Percentiles rank a stretch among this genome's conserved stretches.
phyloP scores from a whole-genome alignment of 2,329 filamentous ascomycete genomes.

The Fusarium sulawesiense region DNA sequence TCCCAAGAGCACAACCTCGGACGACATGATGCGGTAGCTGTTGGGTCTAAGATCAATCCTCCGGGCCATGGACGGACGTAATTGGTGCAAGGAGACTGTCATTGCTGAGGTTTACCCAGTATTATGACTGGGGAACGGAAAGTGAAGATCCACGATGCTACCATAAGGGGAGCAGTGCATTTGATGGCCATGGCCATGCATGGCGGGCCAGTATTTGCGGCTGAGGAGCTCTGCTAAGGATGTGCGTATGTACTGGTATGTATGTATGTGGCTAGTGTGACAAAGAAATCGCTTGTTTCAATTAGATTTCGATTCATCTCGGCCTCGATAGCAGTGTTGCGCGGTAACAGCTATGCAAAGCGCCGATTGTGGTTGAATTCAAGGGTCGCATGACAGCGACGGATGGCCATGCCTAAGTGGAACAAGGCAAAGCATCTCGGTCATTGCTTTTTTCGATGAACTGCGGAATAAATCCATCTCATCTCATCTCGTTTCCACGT shows the following conservation, averaged over 20 bases:
- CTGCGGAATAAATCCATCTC: slow-evolving; percentile 5
- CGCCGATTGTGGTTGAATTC: slow-evolving; percentile 1
- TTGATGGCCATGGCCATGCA: slow-evolving; percentile 25
- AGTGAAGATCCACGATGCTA: slow-evolving; percentile 25
- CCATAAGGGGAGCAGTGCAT: slow-evolving; percentile 31
- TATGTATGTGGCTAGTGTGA: slow-evolving; percentile 39
- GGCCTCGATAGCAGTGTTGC: slow-evolving; percentile 12
- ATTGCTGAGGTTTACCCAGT: background rate
- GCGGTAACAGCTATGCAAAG: slow-evolving; percentile 11
- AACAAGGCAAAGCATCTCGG: background rate
- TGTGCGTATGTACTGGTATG: background rate
- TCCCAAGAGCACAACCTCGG: background rate
- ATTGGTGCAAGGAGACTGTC: background rate
- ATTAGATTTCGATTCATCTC: slow-evolving; percentile 11
- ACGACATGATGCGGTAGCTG: background rate
- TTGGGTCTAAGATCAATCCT: background rate
- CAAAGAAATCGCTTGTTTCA: slow-evolving; percentile 35
- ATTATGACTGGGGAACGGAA: slow-evolving; percentile 13
- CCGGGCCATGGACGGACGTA: background rate
- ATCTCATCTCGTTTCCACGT: slow-evolving; percentile 2
- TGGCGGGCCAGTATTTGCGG: slow-evolving; percentile 18
- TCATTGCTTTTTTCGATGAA: background rate
- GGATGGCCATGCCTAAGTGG: slow-evolving; percentile 4
- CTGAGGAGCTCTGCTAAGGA: slow-evolving; percentile 23
- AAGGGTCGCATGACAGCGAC: slow-evolving; percentile 9